Evolutionary conservation across 2,329 filamentous ascomycete genomes (phyloP).

Genomic region (Fusarium circinatum): DNA sequence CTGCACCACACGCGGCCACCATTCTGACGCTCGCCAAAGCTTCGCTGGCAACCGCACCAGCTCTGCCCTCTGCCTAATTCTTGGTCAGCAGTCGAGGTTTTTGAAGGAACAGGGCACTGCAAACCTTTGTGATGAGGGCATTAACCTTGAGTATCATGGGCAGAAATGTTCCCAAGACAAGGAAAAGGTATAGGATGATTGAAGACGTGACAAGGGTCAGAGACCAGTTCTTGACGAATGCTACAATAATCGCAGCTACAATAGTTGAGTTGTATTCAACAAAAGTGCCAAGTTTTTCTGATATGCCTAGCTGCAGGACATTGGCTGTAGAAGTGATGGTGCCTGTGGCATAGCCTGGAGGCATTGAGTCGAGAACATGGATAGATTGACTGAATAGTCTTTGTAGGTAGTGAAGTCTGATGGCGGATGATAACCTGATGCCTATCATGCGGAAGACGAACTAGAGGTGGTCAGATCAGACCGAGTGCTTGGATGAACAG

Average conservation of each 20-base stretch:
- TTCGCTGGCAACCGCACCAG: constrained; percentile 69
- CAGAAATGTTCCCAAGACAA: constrained; percentile 60
- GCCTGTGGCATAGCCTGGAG: constrained; percentile 68
- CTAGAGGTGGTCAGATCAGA: constrained; percentile 21
- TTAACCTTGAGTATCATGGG: constrained; percentile 67
- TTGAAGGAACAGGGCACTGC: neutral
- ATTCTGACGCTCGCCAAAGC: constrained; percentile 69
- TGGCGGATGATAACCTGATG: constrained; percentile 68
- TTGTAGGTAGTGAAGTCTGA: constrained; percentile 72
- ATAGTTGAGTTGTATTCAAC: constrained; percentile 66
- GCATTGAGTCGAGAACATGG: constrained; percentile 73
- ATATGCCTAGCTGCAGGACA: constrained; percentile 71
- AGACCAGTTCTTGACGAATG: constrained; percentile 67
- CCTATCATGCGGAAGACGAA: constrained; percentile 71
- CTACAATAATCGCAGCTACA: constrained; percentile 62
- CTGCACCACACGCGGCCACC: constrained; percentile 71
- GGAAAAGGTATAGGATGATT: constrained; percentile 64
- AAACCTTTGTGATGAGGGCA: constrained; percentile 54
- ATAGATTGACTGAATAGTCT: constrained; percentile 73
- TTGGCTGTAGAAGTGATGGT: constrained; percentile 74
- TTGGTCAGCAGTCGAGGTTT: constrained; percentile 1
- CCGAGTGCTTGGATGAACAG: neutral
- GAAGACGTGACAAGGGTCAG: constrained; percentile 69
- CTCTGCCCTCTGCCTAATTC: constrained; percentile 62
- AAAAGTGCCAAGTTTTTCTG: constrained; percentile 69